Percentiles rank a stretch among this genome's conserved stretches.
phyloP scores from a whole-genome alignment of 2,329 filamentous ascomycete genomes.

The Macrophomina tecta region DNA sequence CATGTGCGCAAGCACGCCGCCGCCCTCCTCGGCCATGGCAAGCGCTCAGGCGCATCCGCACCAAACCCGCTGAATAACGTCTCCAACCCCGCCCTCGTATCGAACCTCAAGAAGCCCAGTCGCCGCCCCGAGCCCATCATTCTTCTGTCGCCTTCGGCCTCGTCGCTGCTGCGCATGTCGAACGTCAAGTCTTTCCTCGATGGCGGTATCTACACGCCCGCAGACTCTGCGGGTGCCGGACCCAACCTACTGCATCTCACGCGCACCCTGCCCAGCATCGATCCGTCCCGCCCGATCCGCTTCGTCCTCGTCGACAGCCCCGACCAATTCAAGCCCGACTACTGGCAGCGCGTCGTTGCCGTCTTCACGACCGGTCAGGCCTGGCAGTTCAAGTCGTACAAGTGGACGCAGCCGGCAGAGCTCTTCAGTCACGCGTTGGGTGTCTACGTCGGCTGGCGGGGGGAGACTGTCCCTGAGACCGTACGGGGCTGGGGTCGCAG shows the following conservation, averaged over 20 bases:
- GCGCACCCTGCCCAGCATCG: constrained; percentile 73
- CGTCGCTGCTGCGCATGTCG: constrained; percentile 89
- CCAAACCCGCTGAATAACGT: constrained; percentile 37
- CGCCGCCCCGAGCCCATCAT: constrained; percentile 83
- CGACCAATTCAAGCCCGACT: constrained; percentile 95
- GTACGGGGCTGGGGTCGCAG: constrained; percentile 86
- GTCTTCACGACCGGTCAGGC: constrained; percentile 97
- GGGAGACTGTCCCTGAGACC: constrained; percentile 77
- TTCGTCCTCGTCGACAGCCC: constrained; percentile 96
- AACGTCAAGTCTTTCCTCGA: constrained; percentile 96
- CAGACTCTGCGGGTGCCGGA: constrained; percentile 68
- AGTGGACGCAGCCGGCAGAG: constrained; percentile 87
- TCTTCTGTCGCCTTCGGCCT: constrained; percentile 93
- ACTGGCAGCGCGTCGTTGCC: constrained; percentile 93
- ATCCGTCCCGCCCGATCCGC: constrained; percentile 74
- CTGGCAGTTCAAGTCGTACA: constrained; percentile 99
- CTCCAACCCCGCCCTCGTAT: constrained; percentile 44
- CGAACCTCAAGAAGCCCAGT: constrained; percentile 49
- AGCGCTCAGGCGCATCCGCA: constrained; percentile 47
- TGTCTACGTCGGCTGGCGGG: constrained; percentile 89
- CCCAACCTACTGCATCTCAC: constrained; percentile 86
- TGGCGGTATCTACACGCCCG: constrained; percentile 78
- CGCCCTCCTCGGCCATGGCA: constrained; percentile 68
- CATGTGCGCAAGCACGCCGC: constrained; percentile 86
- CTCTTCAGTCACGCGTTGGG: constrained; percentile 88